A percentile compares a stretch with the other conserved stretches of the same genome.
phyloP scores from a whole-genome alignment of 345 rosid genomes.

The Pugionium cornutum region DNA sequence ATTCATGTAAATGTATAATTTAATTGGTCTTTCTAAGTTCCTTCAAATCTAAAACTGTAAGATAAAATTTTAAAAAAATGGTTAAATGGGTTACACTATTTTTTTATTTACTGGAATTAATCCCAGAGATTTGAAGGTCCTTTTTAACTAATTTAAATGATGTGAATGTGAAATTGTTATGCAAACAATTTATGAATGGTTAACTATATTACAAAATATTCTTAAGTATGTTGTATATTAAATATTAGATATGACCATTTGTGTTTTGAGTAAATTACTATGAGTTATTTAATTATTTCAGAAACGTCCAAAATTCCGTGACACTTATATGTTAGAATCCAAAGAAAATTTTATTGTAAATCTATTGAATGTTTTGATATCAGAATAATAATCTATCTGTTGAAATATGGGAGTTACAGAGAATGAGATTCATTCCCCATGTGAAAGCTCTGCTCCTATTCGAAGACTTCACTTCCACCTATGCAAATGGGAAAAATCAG shows the following conservation, averaged over 20 bases:
- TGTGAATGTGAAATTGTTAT: too few relatives aligned
- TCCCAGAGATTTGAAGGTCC: too few relatives aligned
- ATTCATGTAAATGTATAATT: not conserved
- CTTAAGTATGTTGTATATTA: not conserved
- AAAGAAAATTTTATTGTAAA: conserved; percentile 29
- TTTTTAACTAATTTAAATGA: too few relatives aligned
- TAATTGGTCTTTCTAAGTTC: not conserved
- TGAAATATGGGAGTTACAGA: conserved; percentile 20
- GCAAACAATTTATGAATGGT: too few relatives aligned
- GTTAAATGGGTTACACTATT: too few relatives aligned
- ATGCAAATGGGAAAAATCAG: not conserved
- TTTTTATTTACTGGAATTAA: too few relatives aligned
- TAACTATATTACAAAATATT: not conserved
- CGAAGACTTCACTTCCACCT: conserved; percentile 36
- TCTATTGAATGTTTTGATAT: conserved; percentile 6
- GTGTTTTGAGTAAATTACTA: not conserved
- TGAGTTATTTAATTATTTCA: conserved; percentile 11
- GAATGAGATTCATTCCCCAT: conserved; percentile 39
- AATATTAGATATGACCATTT: not conserved
- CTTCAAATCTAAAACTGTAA: not conserved
- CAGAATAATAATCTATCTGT: conserved; percentile 4
- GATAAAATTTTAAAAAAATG: too few relatives aligned
- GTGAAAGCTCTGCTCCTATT: conserved; percentile 26
- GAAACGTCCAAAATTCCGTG: conserved; percentile 35
- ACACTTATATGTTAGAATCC: conserved; percentile 27